Evolutionary conservation across 208 protist species (phyloP), one percentile per base, ranked within the genome.

Genomic region (Porcisia deanei): DNA sequence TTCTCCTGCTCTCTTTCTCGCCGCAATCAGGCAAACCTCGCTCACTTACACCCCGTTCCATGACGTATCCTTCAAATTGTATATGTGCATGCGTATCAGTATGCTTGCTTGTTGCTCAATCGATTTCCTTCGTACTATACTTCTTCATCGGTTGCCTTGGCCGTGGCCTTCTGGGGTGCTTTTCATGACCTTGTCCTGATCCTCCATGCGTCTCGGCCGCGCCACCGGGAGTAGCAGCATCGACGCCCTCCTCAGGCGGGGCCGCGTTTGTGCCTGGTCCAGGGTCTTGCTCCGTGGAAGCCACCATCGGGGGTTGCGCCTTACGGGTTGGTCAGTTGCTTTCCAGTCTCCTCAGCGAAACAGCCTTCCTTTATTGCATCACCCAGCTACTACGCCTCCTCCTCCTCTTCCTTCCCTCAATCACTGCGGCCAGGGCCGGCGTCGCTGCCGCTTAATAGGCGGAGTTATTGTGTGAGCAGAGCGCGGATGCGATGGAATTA

Each of bases 371-470:
- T 5, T 22, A 34, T 43, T 57, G 77, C 65, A 73, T 54, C 63
- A 64, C 53, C 54, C 20, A 14, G 20, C 60, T 75, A 47, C 37
- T 52, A 25, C 22, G 25, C 60, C 69, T 58, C 54, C 22, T 68
- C 30, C 30, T 30, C 30, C 30, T 30, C 30, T 30, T 30, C 30
- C 30, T 30, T 30, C 30, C 10, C 59, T 16, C 41, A 20, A 58
- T 25, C 22, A 59, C 20, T 8, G 54, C 54, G 25, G 10, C 25
- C 52, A 52, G 49, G 43, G 66, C 55, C 61, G 49, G 14, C 79
- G 69, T 58, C 76, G 63, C 18, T 75, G 59, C 55, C 83, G 77
- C 22, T 65, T 25, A 20, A 52, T 63, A n/a, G 77, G 55, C 58
- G 80, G 73, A 47, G 70, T 64, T 16, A 71, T 73, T n/a, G 43